Base-by-base conservation (phyloP, 2,329 filamentous ascomycete genomes). In the Lasiodiplodia citricola region DNA sequence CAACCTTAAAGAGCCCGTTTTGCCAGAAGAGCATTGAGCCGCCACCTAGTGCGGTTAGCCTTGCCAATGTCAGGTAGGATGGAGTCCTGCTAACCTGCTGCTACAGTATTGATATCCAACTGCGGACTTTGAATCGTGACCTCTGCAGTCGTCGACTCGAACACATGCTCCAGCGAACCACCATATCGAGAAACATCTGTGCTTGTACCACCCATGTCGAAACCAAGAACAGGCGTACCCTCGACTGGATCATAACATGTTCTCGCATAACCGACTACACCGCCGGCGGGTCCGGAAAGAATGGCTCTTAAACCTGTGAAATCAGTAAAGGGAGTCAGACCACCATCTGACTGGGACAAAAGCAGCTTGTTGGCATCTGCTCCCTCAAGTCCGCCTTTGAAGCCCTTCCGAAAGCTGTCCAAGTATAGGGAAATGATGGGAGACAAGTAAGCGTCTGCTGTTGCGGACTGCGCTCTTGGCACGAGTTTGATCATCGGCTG, bases 91-190 rank as follows among this genome's bases (percentile, higher is more conserved):
- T 41, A 21, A 67, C 65, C 65, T 52, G 65, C 65, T 23, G 83
- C 83, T 0, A 78, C 76, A 0, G 94, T 97, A 79, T 97, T 97
- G 81, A 97, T 97, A 75, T 97, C 94, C 0, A 97, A 86, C 75
- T 97, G 94, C 0, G 94, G 94, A 1, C 92, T 94, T 74, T 97
- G 94, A 37, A 97, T 96, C 0, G 94, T 95, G 0, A 97, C 92
- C 21, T 94, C 94, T 0, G 94, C 94, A 0, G 93, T 97, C 0
- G 93, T 97, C 0, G 94, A 97, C 80, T 97, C 94, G 73, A 97
- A 97, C 0, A 97, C 93, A 75, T 97, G 94, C 74, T 97, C 94
- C 74, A 97, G 95, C 67, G 92, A 86, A 16, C 94, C 94, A 66
- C 67, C 92, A 74, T 95, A 97, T 64, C 94, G 86, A 38, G 92